Conservation (phyloP, 257 asterid species). For the Rubia yunnanensis region DNA sequence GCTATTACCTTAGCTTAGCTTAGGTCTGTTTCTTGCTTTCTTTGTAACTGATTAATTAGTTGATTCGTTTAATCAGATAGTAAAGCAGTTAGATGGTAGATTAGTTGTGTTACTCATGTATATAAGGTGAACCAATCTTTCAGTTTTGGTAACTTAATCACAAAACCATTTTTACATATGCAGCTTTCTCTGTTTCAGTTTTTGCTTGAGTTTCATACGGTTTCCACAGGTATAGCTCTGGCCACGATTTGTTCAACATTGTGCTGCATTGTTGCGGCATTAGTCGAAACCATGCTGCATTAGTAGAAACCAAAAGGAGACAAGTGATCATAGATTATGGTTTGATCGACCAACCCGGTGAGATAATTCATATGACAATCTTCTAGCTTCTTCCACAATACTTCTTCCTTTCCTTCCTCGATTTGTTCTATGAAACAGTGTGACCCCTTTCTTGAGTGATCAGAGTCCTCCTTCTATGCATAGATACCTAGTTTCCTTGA, state of each 20-base stretch:
- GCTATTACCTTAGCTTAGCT: too few species aligned
- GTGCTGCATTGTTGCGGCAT: constrained; percentile 46
- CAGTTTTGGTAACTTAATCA: too few species aligned
- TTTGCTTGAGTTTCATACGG: too few species aligned
- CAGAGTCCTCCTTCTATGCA: constrained; percentile 27
- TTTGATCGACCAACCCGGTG: constrained; percentile 27
- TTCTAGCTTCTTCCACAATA: constrained; percentile 47
- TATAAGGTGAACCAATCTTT: too few species aligned
- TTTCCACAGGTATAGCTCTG: constrained; percentile 36
- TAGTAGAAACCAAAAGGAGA: constrained; percentile 36
- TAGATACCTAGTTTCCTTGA: constrained; percentile 12
- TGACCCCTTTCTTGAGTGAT: constrained; percentile 15
- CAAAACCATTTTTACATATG: too few species aligned
- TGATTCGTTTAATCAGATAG: too few species aligned
- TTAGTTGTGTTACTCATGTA: too few species aligned
- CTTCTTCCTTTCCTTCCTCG: constrained; percentile 35
- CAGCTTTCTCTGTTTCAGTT: too few species aligned
- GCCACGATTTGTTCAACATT: constrained; percentile 35
- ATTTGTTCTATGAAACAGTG: constrained; percentile 25
- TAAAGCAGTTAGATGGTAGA: too few species aligned
- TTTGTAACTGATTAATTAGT: too few species aligned
- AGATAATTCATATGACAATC: constrained; percentile 27
- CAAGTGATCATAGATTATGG: constrained; percentile 19
- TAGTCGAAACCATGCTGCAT: too few species aligned
- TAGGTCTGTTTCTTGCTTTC: too few species aligned